Conservation (phyloP, 140 eudicot species). For the Bidens hawaiensis region DNA sequence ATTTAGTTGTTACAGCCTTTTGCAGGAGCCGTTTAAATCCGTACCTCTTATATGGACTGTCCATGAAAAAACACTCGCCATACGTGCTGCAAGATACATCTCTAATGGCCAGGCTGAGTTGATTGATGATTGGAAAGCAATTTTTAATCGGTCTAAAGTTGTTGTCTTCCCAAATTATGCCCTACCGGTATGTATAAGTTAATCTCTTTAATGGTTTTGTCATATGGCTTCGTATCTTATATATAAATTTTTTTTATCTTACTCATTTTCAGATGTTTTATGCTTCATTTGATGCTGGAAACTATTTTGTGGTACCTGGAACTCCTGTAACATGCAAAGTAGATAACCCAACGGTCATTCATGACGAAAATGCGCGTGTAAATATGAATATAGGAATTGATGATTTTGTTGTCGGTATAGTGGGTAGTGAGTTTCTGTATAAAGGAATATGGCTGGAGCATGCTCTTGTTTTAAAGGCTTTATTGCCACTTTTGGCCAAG, state of each 20-base stretch:
- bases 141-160: conserved; percentile 63
- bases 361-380: conserved; percentile 30
- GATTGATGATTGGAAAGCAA: conserved; percentile 57
- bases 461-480: conserved; percentile 70
- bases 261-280: conserved; percentile 56
- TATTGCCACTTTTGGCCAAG: conserved; percentile 49
- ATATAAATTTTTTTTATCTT: neutral
- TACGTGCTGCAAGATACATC: conserved; percentile 43
- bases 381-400: conserved; percentile 41
- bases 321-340: conserved; percentile 70
- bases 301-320: conserved; percentile 82
- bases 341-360: conserved; percentile 27
- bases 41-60: conserved; percentile 86
- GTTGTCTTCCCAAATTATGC: conserved; percentile 84
- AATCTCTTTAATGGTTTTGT: neutral
- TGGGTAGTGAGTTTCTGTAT: conserved; percentile 66
- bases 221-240: neutral
- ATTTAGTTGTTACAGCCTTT: conserved; percentile 65
- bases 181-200: conserved; percentile 59
- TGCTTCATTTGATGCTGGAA: conserved; percentile 77
- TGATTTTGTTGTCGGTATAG: conserved; percentile 67
- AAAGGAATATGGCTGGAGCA: conserved; percentile 93
- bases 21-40: conserved; percentile 95
- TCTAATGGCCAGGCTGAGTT: conserved; percentile 49
- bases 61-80: conserved; percentile 66